Evolutionary conservation across 139 green algal genomes (phyloP).

Genomic region (Microglena sp.): DNA sequence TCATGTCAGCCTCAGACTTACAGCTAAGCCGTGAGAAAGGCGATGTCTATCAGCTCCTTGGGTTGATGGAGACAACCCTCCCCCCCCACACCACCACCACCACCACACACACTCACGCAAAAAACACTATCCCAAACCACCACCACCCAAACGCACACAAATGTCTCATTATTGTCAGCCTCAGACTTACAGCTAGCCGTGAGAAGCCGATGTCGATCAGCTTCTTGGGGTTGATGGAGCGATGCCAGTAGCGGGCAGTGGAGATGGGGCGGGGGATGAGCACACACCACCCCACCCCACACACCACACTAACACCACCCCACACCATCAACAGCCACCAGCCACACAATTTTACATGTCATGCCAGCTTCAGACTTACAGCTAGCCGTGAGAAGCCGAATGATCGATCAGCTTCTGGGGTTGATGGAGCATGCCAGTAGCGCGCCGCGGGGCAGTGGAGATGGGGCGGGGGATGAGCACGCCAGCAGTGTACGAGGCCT

Average conservation of each 20-base stretch:
- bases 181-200: slow-evolving; percentile 44
- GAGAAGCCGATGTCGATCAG: slow-evolving; percentile 92
- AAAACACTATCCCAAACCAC: too few species aligned
- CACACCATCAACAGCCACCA: slow-evolving; percentile 92
- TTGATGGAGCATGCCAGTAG: slow-evolving; percentile 96
- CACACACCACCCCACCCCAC: too few species aligned
- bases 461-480: slow-evolving; percentile 89
- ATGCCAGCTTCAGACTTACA: too few species aligned
- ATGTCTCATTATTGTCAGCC: too few species aligned
- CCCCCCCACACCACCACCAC: too few species aligned
- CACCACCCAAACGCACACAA: too few species aligned
- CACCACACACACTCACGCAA: slow-evolving; percentile 87
- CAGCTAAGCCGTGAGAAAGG: slow-evolving; percentile 74
- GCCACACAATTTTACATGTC: too few species aligned
- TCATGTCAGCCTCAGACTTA: too few species aligned
- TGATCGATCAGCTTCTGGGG: slow-evolving; percentile 92
- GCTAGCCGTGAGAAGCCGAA: slow-evolving; percentile 78
- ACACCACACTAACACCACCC: too few species aligned
- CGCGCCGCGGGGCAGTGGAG: slow-evolving; percentile 64
- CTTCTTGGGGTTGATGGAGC: slow-evolving; percentile 92
- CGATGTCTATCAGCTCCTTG: slow-evolving; percentile 92
- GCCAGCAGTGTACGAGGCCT: slow-evolving; percentile 89
- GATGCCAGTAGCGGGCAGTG: slow-evolving; percentile 91
- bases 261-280: slow-evolving; percentile 86
- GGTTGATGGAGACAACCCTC: slow-evolving; percentile 84